Evolutionary conservation across 2,329 filamentous ascomycete genomes (phyloP).

Genomic region (Penicillium sp.): DNA sequence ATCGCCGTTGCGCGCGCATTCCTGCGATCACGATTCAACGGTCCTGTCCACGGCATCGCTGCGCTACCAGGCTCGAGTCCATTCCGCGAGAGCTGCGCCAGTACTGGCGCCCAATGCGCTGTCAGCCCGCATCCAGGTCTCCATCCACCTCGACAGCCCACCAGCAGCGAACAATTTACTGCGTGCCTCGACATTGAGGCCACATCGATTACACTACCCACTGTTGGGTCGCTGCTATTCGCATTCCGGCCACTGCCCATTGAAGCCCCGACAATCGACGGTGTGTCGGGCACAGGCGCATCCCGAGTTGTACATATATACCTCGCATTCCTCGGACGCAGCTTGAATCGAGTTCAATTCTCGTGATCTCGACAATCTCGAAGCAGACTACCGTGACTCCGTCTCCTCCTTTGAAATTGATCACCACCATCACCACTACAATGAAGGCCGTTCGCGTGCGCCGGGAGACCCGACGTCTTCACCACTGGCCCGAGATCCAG

Average conservation of each 20-base stretch:
- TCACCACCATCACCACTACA: neutral
- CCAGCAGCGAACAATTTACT: constrained; percentile 1
- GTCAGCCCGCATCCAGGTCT: constrained; percentile 21
- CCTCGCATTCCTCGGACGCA: neutral
- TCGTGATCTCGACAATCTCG: neutral
- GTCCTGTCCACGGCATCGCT: neutral
- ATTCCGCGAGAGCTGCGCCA: constrained; percentile 13
- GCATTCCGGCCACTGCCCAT: neutral
- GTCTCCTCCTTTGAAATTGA: neutral
- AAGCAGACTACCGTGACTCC: neutral
- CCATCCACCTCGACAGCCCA: constrained; percentile 10
- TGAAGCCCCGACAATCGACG: constrained; percentile 2
- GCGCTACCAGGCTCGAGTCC: neutral
- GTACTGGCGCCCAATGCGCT: constrained; percentile 31
- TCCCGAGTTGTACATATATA: constrained; percentile 2
- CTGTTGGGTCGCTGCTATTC: constrained; percentile 6
- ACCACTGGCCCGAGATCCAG: constrained; percentile 68
- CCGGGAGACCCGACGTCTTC: constrained; percentile 48
- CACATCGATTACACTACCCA: constrained; percentile 3
- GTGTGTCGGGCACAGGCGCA: constrained; percentile 14
- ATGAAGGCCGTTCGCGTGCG: constrained; percentile 40
- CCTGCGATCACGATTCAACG: neutral
- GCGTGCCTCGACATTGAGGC: neutral
- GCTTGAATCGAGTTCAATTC: neutral
- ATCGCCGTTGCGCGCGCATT: neutral